Percentiles rank a stretch among this genome's conserved stretches.
Conservation (phyloP, 2,329 filamentous ascomycete genomes). For the Diplocarpon rosae region DNA sequence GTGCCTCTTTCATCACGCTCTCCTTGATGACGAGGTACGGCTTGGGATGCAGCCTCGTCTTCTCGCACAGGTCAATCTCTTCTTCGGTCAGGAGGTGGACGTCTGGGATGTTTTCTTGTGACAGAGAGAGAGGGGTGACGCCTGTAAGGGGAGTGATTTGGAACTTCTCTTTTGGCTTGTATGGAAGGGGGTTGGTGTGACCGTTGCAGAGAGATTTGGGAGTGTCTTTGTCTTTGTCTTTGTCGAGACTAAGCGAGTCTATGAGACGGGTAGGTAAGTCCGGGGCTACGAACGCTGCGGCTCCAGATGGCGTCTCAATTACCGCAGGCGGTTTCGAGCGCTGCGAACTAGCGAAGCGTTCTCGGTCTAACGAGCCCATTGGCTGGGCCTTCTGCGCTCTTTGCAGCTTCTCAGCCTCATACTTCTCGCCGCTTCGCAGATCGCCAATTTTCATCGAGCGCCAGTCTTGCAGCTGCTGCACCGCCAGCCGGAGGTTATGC, state of each 20-base stretch:
- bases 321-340: constrained; percentile 51
- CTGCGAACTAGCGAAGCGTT: constrained; percentile 59
- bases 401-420: constrained; percentile 75
- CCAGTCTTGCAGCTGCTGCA: constrained; percentile 89
- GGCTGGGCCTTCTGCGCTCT: constrained; percentile 60
- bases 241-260: constrained; percentile 2
- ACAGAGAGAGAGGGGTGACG: constrained; percentile 32
- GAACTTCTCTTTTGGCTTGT: constrained; percentile 36
- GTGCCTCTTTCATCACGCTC: constrained; percentile 76
- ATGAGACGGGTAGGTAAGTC: constrained; percentile 56
- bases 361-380: constrained; percentile 76
- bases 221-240: constrained; percentile 39
- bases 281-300: constrained; percentile 65
- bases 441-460: constrained; percentile 74
- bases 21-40: constrained; percentile 94
- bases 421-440: constrained; percentile 78
- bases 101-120: constrained; percentile 56
- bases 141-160: constrained; percentile 37
- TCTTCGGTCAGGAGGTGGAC: constrained; percentile 76
- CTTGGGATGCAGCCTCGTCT: constrained; percentile 79
- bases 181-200: constrained; percentile 28
- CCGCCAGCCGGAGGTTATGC: constrained; percentile 81
- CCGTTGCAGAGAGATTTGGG: constrained; percentile 43
- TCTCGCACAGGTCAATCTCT: constrained; percentile 76
- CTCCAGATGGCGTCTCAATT: constrained; percentile 61